phyloP scores from a whole-genome alignment of 176 grass and related monocot species.

The Musa itinerans region DNA sequence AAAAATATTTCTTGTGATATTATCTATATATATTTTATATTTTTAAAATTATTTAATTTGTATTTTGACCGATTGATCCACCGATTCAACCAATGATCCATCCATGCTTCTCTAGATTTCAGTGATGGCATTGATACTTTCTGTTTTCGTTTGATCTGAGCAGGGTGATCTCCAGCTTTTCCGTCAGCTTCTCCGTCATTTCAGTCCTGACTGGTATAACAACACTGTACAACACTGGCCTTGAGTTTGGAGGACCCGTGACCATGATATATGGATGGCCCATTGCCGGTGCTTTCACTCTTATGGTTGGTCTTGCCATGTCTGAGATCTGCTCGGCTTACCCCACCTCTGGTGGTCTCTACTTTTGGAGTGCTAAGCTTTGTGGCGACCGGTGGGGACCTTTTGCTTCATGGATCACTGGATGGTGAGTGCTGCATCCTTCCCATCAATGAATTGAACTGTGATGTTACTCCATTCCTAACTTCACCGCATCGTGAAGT shows the following conservation, averaged over 20 bases:
- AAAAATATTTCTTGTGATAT: too few relatives aligned
- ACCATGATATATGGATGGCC: conserved; percentile 23
- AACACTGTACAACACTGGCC: conserved; percentile 19
- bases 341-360: conserved; percentile 21
- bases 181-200: conserved; percentile 11
- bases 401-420: conserved; percentile 24
- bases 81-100: not conserved
- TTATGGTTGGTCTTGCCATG: conserved; percentile 14
- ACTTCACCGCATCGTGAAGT: too few relatives aligned
- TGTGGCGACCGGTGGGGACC: conserved; percentile 2
- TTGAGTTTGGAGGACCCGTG: conserved; percentile 13
- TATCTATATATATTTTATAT: too few relatives aligned
- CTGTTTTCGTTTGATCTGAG: not conserved
- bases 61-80: too few relatives aligned
- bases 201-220: conserved; percentile 20
- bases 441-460: too few relatives aligned
- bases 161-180: conserved; percentile 19
- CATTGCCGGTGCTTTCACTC: conserved; percentile 2
- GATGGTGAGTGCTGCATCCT: conserved; percentile 14
- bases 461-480: too few relatives aligned
- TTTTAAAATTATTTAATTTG: too few relatives aligned
- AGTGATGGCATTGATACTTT: too few relatives aligned
- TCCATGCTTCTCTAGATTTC: not conserved
- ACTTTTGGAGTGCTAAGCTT: conserved; percentile 24
- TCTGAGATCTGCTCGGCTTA: conserved; percentile 27